Conservation (phyloP, 306 rosid genomes). For the Benincasa hispida region DNA sequence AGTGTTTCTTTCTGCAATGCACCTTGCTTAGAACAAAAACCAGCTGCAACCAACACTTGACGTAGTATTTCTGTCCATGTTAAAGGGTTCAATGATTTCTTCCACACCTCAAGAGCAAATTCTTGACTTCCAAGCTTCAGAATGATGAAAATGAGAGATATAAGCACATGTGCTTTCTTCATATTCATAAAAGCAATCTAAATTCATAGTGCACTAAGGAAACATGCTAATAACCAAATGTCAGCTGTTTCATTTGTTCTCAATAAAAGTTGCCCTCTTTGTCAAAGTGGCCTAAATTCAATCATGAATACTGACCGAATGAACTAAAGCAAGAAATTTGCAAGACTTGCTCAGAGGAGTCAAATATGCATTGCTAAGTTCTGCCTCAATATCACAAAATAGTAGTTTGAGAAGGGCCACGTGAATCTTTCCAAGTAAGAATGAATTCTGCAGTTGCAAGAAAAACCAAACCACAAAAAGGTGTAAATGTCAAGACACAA, state of each 20-base stretch:
- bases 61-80: constrained; percentile 90
- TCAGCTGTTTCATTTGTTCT: background rate
- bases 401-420: constrained; percentile 72
- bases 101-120: constrained; percentile 56
- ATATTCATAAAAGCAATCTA: background rate
- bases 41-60: constrained; percentile 87
- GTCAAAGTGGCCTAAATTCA: background rate
- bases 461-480: constrained; percentile 7
- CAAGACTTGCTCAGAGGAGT: constrained; percentile 63
- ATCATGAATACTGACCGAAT: constrained; percentile 56
- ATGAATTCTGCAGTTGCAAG: constrained; percentile 48
- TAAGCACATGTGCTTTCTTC: constrained; percentile 7
- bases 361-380: constrained; percentile 38
- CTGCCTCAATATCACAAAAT: constrained; percentile 58
- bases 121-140: constrained; percentile 70
- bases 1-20: constrained; percentile 41
- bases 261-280: background rate
- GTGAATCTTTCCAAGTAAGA: constrained; percentile 78
- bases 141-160: background rate
- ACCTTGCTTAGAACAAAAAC: constrained; percentile 79
- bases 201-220: background rate
- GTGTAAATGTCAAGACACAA: background rate
- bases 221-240: background rate
- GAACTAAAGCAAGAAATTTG: constrained; percentile 83
- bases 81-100: constrained; percentile 63